These are phyloP conservation scores for Neurospora pannonica DNA, from an alignment of 495 filamentous ascomycete species.

Conservation along the genomic window DNA sequence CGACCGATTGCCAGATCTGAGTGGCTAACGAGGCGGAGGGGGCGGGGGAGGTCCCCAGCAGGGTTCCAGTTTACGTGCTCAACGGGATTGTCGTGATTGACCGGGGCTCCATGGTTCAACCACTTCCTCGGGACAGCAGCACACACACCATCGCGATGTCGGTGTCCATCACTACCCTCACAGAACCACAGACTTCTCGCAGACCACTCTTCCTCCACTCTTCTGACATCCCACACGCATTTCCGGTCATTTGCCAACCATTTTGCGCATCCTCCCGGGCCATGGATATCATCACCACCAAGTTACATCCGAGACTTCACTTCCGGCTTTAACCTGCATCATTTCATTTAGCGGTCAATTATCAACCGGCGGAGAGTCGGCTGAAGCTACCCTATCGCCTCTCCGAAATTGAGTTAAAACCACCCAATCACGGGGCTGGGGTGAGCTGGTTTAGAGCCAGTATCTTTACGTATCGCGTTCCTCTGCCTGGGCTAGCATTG, in stretches of 20 bases:
- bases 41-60: conserved; percentile 7
- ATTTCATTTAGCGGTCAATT: background rate
- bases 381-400: background rate
- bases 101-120: conserved; percentile 21
- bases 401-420: background rate
- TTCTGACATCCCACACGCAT: background rate
- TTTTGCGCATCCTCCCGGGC: background rate
- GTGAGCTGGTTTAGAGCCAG: background rate
- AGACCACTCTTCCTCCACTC: background rate
- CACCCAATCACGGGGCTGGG: background rate
- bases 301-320: background rate
- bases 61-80: conserved; percentile 17
- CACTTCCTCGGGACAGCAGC: conserved; percentile 21
- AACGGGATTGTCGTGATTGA: conserved; percentile 18
- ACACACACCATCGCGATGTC: background rate
- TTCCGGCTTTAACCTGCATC: background rate
- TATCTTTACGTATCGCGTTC: background rate
- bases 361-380: background rate
- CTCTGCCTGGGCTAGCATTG: background rate
- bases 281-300: background rate
- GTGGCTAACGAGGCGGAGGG: conserved; percentile 3
- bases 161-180: background rate
- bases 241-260: background rate
- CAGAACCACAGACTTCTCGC: background rate
- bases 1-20: conserved; percentile 1